A percentile compares a stretch with the other conserved stretches of the same genome.
Evolutionary conservation across 352 stramenopile species (phyloP).

Genomic region (Phytopythium oedochilum): DNA sequence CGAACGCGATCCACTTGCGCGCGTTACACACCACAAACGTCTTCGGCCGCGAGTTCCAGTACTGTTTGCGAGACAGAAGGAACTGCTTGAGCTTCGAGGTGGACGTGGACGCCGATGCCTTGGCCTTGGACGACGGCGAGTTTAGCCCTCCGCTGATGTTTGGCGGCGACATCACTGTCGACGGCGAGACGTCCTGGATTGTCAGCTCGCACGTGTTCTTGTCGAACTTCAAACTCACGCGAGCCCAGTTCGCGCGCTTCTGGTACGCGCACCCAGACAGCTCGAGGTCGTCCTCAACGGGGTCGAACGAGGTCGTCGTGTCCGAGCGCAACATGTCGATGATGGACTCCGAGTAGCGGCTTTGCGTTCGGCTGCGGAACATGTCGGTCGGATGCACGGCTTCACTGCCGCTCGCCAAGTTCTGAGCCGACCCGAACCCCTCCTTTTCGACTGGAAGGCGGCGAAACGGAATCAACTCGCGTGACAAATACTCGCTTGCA

Average conservation of each 20-base stretch:
- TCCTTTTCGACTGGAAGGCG: constrained; percentile 67
- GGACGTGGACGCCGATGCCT: constrained; percentile 3
- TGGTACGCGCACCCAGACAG: constrained; percentile 68
- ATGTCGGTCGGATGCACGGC: constrained; percentile 61
- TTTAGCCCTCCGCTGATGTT: constrained; percentile 5
- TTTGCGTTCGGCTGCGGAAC: constrained; percentile 67
- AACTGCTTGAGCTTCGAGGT: constrained; percentile 61
- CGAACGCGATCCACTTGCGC: constrained; percentile 74
- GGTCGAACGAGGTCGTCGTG: constrained; percentile 47
- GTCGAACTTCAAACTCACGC: constrained; percentile 67
- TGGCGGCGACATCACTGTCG: constrained; percentile 14
- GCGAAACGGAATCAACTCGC: constrained; percentile 60
- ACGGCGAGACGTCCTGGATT: constrained; percentile 29
- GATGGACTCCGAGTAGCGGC: constrained; percentile 66
- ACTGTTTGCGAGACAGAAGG: constrained; percentile 47
- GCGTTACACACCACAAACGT: constrained; percentile 72
- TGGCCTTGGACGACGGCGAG: constrained; percentile 14
- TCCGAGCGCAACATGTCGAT: constrained; percentile 64
- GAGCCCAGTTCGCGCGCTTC: constrained; percentile 70
- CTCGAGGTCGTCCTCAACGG: constrained; percentile 45
- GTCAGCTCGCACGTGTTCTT: constrained; percentile 52
- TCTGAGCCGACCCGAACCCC: constrained; percentile 59
- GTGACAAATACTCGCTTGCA: constrained; percentile 58
- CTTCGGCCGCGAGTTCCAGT: constrained; percentile 49
- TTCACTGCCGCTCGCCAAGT: constrained; percentile 50